Percentiles rank a stretch among this genome's conserved stretches.
These are phyloP conservation scores for Pyrenophora tritici-repentis DNA, from an alignment of 2,329 filamentous ascomycete species.

Conservation along the genomic window DNA sequence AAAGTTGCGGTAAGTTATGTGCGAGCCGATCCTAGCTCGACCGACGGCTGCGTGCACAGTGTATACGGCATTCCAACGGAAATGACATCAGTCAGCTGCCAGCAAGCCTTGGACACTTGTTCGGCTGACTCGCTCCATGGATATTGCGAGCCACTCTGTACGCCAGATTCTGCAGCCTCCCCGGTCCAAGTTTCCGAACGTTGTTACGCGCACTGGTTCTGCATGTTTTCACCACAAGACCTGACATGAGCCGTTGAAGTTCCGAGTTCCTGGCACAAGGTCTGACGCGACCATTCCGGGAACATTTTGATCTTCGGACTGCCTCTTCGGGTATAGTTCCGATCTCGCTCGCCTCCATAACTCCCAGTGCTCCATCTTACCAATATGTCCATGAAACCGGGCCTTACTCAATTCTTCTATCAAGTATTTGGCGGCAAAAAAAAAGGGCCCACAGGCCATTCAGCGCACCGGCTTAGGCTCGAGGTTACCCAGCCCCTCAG, in stretches of 20 bases:
- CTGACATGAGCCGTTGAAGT: constrained; percentile 1
- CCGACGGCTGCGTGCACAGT: constrained; percentile 24
- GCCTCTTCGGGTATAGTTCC: neutral
- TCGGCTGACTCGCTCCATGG: constrained; percentile 1
- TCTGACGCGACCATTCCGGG: neutral
- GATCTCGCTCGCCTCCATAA: neutral
- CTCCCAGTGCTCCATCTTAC: neutral
- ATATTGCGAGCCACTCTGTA: constrained; percentile 2
- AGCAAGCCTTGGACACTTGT: neutral
- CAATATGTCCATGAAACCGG: constrained; percentile 16
- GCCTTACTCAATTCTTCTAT: neutral
- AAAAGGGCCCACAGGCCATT: too few relatives aligned
- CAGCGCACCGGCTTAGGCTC: too few relatives aligned
- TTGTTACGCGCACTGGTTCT: constrained; percentile 20
- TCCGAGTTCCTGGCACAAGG: neutral
- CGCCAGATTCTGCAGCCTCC: constrained; percentile 12
- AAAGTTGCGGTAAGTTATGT: constrained; percentile 16
- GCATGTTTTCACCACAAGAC: neutral
- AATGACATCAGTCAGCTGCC: neutral
- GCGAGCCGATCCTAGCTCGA: constrained; percentile 25
- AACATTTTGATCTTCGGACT: too few relatives aligned
- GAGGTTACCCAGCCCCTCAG: neutral
- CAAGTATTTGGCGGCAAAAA: neutral
- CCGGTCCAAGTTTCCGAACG: constrained; percentile 12
- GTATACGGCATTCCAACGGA: neutral